These are phyloP conservation scores for Neurospora africana DNA, from an alignment of 495 filamentous ascomycete species.

Conservation along the genomic window DNA sequence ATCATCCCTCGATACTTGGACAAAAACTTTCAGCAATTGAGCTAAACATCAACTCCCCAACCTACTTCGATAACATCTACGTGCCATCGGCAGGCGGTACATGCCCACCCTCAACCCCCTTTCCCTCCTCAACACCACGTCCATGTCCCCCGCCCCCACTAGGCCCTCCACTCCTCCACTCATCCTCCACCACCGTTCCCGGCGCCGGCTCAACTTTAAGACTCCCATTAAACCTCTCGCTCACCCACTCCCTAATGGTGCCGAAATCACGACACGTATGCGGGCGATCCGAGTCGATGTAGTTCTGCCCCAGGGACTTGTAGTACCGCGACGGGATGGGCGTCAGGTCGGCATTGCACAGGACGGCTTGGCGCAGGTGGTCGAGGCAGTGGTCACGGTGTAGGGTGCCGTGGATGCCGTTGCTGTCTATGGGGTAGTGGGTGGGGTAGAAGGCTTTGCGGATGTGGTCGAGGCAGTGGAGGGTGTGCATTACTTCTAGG, in stretches of 20 bases:
- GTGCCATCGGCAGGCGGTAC: background rate
- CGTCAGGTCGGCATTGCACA: conserved; percentile 3
- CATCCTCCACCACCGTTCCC: background rate
- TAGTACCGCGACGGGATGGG: conserved; percentile 4
- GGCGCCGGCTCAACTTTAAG: background rate
- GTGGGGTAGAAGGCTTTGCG: conserved; percentile 1
- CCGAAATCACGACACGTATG: conserved; percentile 1
- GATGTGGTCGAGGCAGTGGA: conserved; percentile 4
- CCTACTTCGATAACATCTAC: background rate
- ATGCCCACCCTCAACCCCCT: background rate
- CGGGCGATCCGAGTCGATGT: background rate
- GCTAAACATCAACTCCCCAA: background rate
- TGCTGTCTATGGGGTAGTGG: conserved; percentile 1
- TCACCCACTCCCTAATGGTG: background rate
- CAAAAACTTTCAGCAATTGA: too few relatives aligned
- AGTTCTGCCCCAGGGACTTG: background rate
- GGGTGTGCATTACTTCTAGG: conserved; percentile 4
- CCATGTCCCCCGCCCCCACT: background rate
- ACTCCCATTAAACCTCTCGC: background rate
- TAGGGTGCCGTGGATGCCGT: background rate
- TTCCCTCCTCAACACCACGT: background rate
- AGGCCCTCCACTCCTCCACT: background rate
- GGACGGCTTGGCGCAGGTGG: background rate
- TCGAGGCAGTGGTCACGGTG: conserved; percentile 4
- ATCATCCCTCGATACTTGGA: background rate